Base-by-base conservation (phyloP, 805 yeast genomes). In the Candida ovalis region DNA sequence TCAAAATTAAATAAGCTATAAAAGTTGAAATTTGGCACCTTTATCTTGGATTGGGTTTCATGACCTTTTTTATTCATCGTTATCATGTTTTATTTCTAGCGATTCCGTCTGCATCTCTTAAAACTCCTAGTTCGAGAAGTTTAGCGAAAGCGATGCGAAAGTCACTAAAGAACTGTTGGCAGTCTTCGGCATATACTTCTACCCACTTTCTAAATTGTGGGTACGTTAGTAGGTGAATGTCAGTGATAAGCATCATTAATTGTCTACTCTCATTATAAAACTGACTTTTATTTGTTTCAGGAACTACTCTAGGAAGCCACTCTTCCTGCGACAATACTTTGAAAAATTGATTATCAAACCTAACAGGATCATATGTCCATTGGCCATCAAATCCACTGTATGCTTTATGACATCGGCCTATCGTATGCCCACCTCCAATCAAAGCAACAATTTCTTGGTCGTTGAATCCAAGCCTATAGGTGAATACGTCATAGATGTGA, bases 161-260 rank as follows among this genome's bases (percentile, higher is more conserved):
- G 59, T 85, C 86, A 40, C 66, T 65, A 62, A 79, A 81, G 70
- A 84, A 89, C 21, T 66, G 57, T 15, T 74, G 77, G 62, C 81
- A 79, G 64, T 88, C 86, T 25, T 71, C 70, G 23, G 95, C 91
- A 66, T 82, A 89, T 48, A 69, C 68, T 56, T 81, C 76, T 15
- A 84, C 91, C 78, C 84, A 81, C 47, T 69, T 66, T 50, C 69
- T 68, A 64, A 82, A 88, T 43, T 66, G 70, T 3, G 80, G 75
- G 65, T 85, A 91, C 56, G 77, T 69, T n/a, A 79, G 61, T 43
- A 67, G 32, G 15, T 88, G 81, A 75, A 82, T 75, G 62, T 89
- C 96, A 12, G 95, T 82, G 25, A 88, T 89, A 45, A 89, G 69
- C 96, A 89, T 89, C 96, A 89, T 88, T 55, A 86, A 76, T 1